These are phyloP conservation scores for Uncinocarpus reesii DNA, from an alignment of 2,329 filamentous ascomycete species.

Conservation along the genomic window DNA sequence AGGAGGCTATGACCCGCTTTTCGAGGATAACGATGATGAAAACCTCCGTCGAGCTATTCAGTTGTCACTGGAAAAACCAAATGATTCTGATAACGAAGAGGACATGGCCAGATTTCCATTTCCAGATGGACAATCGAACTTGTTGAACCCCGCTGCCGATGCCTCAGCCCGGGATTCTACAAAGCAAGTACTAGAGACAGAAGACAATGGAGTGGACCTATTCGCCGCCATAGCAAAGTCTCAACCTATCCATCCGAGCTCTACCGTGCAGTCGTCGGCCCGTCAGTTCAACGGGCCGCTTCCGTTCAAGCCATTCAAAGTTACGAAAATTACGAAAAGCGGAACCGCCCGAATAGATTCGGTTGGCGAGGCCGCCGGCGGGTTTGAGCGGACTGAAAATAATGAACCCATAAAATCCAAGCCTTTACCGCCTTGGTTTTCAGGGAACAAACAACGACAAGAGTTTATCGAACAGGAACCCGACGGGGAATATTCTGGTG, in stretches of 20 bases:
- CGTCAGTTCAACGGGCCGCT: conserved; percentile 68
- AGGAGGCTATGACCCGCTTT: conserved; percentile 46
- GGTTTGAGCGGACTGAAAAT: conserved; percentile 44
- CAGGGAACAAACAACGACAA: conserved; percentile 26
- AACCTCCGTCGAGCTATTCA: conserved; percentile 75
- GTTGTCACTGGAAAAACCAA: conserved; percentile 56
- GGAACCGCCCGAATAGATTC: conserved; percentile 29
- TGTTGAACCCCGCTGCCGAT: conserved; percentile 40
- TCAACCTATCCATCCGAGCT: conserved; percentile 47
- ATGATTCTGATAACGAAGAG: conserved; percentile 28
- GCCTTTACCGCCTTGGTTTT: conserved; percentile 40
- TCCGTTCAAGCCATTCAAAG: conserved; percentile 70
- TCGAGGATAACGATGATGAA: conserved; percentile 54
- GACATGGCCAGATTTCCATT: conserved; percentile 23
- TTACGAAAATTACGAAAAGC: conserved; percentile 29
- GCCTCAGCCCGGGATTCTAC: conserved; percentile 22
- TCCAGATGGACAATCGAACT: conserved; percentile 10
- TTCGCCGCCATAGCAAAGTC: conserved; percentile 64
- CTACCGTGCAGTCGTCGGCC: conserved; percentile 28
- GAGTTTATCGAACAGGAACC: conserved; percentile 27
- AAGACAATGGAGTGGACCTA: conserved; percentile 67
- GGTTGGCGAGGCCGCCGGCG: conserved; percentile 48
- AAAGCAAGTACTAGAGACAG: conserved; percentile 24
- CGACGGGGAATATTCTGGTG: conserved; percentile 18
- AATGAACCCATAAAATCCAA: conserved; percentile 26